These are phyloP conservation scores for Aspergillus sp. DNA, from an alignment of 2,329 filamentous ascomycete species.

Conservation along the genomic window DNA sequence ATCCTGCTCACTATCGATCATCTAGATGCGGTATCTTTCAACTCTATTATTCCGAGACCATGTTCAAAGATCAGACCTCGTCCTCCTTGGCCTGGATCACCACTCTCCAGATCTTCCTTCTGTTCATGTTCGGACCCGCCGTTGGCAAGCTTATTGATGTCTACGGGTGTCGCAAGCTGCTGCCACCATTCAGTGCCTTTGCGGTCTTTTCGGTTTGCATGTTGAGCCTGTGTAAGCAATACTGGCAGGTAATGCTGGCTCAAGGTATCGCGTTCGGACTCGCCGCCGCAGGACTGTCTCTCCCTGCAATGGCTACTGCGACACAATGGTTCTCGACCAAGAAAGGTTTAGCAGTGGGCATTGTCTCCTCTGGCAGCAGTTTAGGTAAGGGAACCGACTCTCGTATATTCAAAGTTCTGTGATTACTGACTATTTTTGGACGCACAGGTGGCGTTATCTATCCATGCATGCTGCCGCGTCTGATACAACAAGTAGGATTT, in stretches of 20 bases:
- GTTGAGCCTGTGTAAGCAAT: neutral
- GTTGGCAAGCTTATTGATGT: neutral
- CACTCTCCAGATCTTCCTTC: slow-evolving; percentile 1
- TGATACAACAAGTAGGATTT: neutral
- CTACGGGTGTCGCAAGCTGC: neutral
- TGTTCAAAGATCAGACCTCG: slow-evolving; percentile 1
- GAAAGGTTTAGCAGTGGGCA: neutral
- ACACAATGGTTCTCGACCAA: slow-evolving; percentile 1
- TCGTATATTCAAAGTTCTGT: neutral
- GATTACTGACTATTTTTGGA: neutral
- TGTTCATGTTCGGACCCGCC: neutral
- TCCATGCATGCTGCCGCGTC: neutral
- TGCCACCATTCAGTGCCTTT: neutral
- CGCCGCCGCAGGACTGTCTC: neutral
- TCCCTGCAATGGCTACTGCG: neutral
- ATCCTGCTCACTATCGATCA: neutral
- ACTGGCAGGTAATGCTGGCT: neutral
- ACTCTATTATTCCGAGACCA: neutral
- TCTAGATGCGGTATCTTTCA: slow-evolving; percentile 1
- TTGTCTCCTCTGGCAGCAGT: neutral
- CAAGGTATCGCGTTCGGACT: neutral
- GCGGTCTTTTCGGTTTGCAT: slow-evolving; percentile 1
- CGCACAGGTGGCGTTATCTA: neutral
- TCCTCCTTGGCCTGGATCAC: slow-evolving; percentile 1
- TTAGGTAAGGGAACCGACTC: neutral